Evolutionary conservation across 176 grass and related monocot species (phyloP).

Genomic region (Carex littledalei): DNA sequence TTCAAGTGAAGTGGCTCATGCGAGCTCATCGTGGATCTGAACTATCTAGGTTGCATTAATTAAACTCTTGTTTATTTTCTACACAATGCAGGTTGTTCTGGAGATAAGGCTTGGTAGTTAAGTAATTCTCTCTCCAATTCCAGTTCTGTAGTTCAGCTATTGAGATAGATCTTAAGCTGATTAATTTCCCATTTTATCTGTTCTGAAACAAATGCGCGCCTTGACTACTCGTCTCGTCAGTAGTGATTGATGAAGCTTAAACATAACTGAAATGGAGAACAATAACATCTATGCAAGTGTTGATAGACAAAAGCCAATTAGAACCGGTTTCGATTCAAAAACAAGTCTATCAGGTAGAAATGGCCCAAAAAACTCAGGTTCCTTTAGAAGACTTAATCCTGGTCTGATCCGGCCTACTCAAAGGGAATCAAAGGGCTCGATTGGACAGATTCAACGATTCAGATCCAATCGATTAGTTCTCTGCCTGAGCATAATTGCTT

Average conservation of each 20-base stretch:
- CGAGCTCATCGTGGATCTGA: neutral
- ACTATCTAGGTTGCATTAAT: neutral
- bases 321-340: slow-evolving; percentile 20
- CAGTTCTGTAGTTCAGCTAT: neutral
- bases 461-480: slow-evolving; percentile 31
- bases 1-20: neutral
- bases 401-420: slow-evolving; percentile 4
- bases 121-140: neutral
- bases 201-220: neutral
- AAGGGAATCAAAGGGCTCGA: slow-evolving; percentile 22
- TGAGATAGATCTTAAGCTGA: neutral
- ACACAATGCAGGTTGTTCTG: neutral
- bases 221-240: neutral
- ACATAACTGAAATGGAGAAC: slow-evolving; percentile 32
- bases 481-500: slow-evolving; percentile 31
- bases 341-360: slow-evolving; percentile 28
- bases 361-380: slow-evolving; percentile 22
- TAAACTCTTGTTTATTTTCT: neutral
- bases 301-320: slow-evolving; percentile 13
- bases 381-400: slow-evolving; percentile 3
- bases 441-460: slow-evolving; percentile 15
- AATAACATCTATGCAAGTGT: slow-evolving; percentile 29
- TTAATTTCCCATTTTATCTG: neutral
- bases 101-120: neutral
- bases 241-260: neutral